Evolutionary conservation across 768 basidiomycete genomes (phyloP).

Genomic region (Mycena olivaceomarginata): DNA sequence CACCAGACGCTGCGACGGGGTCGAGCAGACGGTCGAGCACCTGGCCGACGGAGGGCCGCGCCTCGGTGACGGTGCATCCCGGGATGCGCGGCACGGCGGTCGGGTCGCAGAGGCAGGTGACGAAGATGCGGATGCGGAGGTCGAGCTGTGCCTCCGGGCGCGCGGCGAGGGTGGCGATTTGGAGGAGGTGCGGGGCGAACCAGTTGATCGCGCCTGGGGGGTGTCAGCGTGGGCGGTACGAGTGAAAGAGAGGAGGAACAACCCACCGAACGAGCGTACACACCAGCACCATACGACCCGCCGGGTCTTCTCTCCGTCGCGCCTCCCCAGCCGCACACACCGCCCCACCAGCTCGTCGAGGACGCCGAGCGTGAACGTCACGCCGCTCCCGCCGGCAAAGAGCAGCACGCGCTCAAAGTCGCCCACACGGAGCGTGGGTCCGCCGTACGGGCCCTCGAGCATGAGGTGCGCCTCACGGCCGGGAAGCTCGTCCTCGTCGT

Average conservation of each 20-base stretch:
- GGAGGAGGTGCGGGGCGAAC: slow-evolving; percentile 69
- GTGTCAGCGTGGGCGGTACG: not conserved
- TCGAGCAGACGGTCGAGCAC: slow-evolving; percentile 68
- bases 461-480: slow-evolving; percentile 74
- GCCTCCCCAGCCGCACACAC: slow-evolving; percentile 67
- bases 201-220: slow-evolving; percentile 66
- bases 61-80: slow-evolving; percentile 74
- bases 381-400: slow-evolving; percentile 90
- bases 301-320: slow-evolving; percentile 72
- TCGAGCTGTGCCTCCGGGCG: slow-evolving; percentile 67
- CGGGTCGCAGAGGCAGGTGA: slow-evolving; percentile 85
- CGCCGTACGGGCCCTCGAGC: slow-evolving; percentile 93
- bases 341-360: slow-evolving; percentile 89
- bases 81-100: slow-evolving; percentile 80
- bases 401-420: slow-evolving; percentile 83
- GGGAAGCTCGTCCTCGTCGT: slow-evolving; percentile 9
- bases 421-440: slow-evolving; percentile 82
- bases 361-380: slow-evolving; percentile 87
- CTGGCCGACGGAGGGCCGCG: slow-evolving; percentile 67
- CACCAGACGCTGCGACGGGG: slow-evolving; percentile 28
- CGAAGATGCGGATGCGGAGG: slow-evolving; percentile 83
- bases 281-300: slow-evolving; percentile 91
- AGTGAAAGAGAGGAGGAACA: slow-evolving; percentile 25
- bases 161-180: slow-evolving; percentile 64
- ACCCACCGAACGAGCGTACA: slow-evolving; percentile 82